phyloP scores from a whole-genome alignment of 768 basidiomycete genomes.

The button mushroom (Agaricus bisporus) region DNA sequence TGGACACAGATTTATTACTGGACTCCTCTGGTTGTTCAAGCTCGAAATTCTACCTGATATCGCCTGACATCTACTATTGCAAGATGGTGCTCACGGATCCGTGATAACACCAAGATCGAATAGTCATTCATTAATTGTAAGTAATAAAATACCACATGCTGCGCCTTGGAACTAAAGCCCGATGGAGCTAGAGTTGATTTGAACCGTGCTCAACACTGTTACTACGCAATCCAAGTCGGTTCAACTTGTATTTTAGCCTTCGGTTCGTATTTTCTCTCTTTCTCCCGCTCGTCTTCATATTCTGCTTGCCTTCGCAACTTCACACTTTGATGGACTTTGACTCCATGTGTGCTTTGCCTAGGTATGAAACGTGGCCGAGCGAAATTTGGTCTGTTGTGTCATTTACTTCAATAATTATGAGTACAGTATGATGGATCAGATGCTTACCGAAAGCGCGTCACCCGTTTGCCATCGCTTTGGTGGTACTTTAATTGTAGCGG shows the following conservation, averaged over 20 bases:
- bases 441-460: slow-evolving; percentile 26
- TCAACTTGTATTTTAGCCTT: slow-evolving; percentile 19
- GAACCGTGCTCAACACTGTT: not conserved
- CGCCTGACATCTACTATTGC: no score
- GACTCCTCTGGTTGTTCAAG: no score
- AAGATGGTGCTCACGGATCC: no score
- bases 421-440: not conserved
- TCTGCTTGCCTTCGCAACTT: slow-evolving; percentile 49
- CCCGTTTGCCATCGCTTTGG: slow-evolving; percentile 30
- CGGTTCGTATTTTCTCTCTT: slow-evolving; percentile 24
- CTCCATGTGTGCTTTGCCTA: slow-evolving; percentile 28
- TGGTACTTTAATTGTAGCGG: slow-evolving; percentile 38
- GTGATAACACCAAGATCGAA: no score
- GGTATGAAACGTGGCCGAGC: slow-evolving; percentile 34
- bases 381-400: slow-evolving; percentile 26
- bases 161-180: no score
- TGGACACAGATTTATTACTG: no score
- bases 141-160: no score
- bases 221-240: slow-evolving; percentile 18
- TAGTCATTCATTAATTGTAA: no score
- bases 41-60: no score
- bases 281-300: slow-evolving; percentile 23
- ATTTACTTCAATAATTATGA: not conserved
- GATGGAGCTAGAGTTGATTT: no score
- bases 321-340: slow-evolving; percentile 50